Percentiles rank a stretch among this genome's conserved stretches.
Conservation (phyloP, 352 stramenopile species). For the Aphanomyces euteiches region DNA sequence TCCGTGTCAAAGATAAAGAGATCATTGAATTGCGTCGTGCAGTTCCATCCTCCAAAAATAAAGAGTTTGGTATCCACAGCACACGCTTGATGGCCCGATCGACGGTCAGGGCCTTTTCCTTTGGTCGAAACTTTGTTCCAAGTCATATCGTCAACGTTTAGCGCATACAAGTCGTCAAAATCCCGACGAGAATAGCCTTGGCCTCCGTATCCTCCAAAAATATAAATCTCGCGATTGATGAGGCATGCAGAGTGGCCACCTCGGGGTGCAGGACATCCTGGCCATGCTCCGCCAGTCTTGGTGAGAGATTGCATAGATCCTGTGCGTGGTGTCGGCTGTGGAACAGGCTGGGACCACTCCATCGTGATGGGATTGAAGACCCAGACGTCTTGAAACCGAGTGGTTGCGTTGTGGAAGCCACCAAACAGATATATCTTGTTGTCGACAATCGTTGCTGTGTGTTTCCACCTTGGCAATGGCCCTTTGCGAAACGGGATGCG, state of each 20-base stretch:
- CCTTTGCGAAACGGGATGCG: conserved; percentile 44
- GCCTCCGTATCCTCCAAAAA: conserved; percentile 96
- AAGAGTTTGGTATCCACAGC: conserved; percentile 89
- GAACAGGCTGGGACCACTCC: conserved; percentile 77
- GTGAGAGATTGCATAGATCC: conserved; percentile 26
- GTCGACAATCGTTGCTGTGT: conserved; percentile 87
- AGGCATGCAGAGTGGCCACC: conserved; percentile 87
- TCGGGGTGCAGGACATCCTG: conserved; percentile 65
- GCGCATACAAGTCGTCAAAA: conserved; percentile 91
- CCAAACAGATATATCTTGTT: conserved; percentile 92
- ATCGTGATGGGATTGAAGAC: conserved; percentile 93
- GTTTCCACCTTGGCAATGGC: conserved; percentile 79
- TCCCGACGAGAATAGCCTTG: conserved; percentile 87
- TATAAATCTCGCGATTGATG: conserved; percentile 78
- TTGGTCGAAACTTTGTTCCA: conserved; percentile 81
- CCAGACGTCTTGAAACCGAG: conserved; percentile 95
- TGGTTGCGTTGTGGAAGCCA: conserved; percentile 86
- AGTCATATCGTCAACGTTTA: conserved; percentile 86
- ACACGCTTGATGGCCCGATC: conserved; percentile 90
- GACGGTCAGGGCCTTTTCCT: conserved; percentile 84
- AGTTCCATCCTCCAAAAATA: conserved; percentile 94
- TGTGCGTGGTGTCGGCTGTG: conserved; percentile 24
- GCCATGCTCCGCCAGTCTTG: conserved; percentile 30
- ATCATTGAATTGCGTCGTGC: conserved; percentile 93
- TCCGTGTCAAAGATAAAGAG: conserved; percentile 90